phyloP scores from a whole-genome alignment of 257 asterid species.

The Petunia axillaris region DNA sequence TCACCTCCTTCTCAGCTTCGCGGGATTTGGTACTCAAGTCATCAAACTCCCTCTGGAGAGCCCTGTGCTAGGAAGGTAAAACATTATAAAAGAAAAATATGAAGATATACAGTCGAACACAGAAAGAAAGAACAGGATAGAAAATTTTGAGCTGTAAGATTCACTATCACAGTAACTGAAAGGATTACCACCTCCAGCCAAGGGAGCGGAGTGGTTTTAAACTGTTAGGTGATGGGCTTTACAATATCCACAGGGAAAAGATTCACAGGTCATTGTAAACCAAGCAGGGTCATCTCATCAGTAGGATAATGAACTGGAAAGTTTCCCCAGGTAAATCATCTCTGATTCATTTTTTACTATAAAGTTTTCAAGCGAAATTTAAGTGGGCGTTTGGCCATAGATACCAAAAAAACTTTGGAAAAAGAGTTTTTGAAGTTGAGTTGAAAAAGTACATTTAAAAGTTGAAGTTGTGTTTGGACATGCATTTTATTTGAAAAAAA shows the following conservation, averaged over 20 bases:
- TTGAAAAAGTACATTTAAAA: no score
- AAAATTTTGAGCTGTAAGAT: background rate
- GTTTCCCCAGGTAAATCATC: background rate
- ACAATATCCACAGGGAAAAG: background rate
- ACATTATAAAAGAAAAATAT: constrained; percentile 9
- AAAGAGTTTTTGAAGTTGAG: no score
- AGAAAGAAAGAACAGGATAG: background rate
- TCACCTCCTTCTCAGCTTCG: constrained; percentile 87
- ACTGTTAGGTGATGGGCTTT: background rate
- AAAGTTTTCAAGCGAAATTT: background rate
- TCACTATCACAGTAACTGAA: constrained; percentile 2
- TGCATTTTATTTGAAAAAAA: no score
- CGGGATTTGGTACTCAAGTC: constrained; percentile 74
- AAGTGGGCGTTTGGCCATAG: no score
- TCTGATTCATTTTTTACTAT: background rate
- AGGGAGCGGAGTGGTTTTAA: background rate
- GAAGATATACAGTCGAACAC: background rate
- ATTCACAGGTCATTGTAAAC: constrained; percentile 12
- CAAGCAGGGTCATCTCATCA: constrained; percentile 11
- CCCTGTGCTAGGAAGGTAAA: constrained; percentile 51
- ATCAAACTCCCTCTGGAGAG: constrained; percentile 69
- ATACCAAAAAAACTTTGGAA: no score
- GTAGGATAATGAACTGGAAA: background rate
- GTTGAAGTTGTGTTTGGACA: no score
- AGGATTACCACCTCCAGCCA: constrained; percentile 16